Base-by-base conservation (phyloP, 2,329 filamentous ascomycete genomes). In the Beauveria pseudobassiana region DNA sequence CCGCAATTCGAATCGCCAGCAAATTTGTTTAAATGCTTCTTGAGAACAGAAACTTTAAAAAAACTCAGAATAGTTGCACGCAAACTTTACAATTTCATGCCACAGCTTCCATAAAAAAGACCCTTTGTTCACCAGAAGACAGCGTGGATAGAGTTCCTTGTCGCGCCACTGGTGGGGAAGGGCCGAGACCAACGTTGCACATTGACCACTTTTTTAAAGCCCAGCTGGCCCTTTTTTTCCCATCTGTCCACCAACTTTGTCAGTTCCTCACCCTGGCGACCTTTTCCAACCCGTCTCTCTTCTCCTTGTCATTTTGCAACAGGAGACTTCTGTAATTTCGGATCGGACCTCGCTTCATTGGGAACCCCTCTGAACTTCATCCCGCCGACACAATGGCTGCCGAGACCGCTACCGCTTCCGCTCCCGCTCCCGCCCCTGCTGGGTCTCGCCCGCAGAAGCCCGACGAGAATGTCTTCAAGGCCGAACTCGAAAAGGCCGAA, bases 401-500 rank as follows among this genome's bases (percentile, higher is more conserved):
- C 62, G 59, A 54, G 50, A 74, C 78, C 62, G 74, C 77, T 64
- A 72, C 80, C 53, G 73, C 81, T 61, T 73, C 80, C 64, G 74
- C 78, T 66, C 26, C 54, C 43, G 68, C 72, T 64, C 76, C 74
- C 68, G 76, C 75, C 46, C 53, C 59, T 62, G 30, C 59, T 73
- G 75, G 76, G 65, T 72, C 78, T 71, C 91, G 87, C 78, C 92
- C 93, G 59, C 84, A 90, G 77, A 91, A 89, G 82, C 95, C 95
- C 52, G 90, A 97, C 75, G 90, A 95, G 79, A 88, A 88, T 67
- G 80, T 82, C 68, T 99, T 87, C 82, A 92, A 96, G 79, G 83
- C 87, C 73, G 83, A 84, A 65, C 82, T 96, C 64, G 87, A 85
- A 56, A 85, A 89, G 77, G 89, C 89, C 28, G 91, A 98, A 77